Conservation (phyloP, 164 flowering plant species). For the Platanus orientalis region DNA sequence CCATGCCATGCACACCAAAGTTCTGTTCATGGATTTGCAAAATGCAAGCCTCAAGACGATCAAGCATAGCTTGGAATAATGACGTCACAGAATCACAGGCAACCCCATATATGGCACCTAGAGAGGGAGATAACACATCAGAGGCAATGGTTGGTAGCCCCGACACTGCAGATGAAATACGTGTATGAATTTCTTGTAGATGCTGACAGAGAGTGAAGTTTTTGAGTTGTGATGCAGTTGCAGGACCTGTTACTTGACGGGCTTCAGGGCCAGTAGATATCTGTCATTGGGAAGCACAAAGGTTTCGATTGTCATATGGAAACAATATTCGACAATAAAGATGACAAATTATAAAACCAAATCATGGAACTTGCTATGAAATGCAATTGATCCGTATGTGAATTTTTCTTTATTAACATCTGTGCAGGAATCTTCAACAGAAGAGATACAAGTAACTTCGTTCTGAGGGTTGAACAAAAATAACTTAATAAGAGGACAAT, state of each 20-base stretch:
- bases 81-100: conserved; percentile 86
- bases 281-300: conserved; percentile 35
- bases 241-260: conserved; percentile 83
- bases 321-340: neutral
- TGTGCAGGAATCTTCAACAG: too few relatives aligned
- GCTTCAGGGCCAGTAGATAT: conserved; percentile 93
- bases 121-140: conserved; percentile 72
- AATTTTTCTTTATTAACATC: too few relatives aligned
- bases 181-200: conserved; percentile 83
- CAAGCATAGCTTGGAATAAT: conserved; percentile 87
- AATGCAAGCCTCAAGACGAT: conserved; percentile 83
- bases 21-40: conserved; percentile 91
- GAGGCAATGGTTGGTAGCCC: conserved; percentile 68
- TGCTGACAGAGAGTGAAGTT: conserved; percentile 85
- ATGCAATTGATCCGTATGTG: too few relatives aligned
- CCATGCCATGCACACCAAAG: conserved; percentile 60
- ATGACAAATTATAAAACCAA: too few relatives aligned
- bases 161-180: conserved; percentile 49
- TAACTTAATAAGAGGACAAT: too few relatives aligned
- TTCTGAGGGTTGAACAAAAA: too few relatives aligned
- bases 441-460: too few relatives aligned
- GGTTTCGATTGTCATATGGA: neutral
- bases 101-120: conserved; percentile 70
- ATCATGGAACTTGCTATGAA: too few relatives aligned
- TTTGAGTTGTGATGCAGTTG: conserved; percentile 74